Conservation (phyloP, 2,329 filamentous ascomycete species). For the Sclerotinia sclerotiorum region DNA sequence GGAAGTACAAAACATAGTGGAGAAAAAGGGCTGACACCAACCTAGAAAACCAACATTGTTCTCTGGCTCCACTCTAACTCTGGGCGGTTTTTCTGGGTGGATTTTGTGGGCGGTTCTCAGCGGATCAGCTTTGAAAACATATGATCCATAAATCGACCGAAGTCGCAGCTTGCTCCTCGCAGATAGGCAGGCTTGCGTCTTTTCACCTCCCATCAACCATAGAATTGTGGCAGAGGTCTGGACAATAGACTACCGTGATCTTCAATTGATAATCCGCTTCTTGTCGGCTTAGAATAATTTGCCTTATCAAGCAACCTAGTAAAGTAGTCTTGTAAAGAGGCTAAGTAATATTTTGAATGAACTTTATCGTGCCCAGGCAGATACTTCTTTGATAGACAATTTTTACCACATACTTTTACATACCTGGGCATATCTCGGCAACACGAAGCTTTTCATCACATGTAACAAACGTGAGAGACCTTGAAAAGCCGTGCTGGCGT, state of each 20-base stretch:
- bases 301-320: background rate
- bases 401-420: slow-evolving; percentile 11
- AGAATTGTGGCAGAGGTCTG: background rate
- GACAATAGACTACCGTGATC: background rate
- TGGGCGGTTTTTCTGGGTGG: slow-evolving; percentile 1
- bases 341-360: slow-evolving; percentile 7
- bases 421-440: background rate
- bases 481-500: background rate
- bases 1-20: slow-evolving; percentile 11
- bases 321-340: background rate
- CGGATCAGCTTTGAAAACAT: background rate
- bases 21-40: slow-evolving; percentile 14
- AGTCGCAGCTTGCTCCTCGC: background rate
- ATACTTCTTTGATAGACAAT: slow-evolving; percentile 3
- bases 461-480: background rate
- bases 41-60: slow-evolving; percentile 8
- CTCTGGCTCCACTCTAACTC: slow-evolving; percentile 10
- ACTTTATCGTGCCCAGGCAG: background rate
- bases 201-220: background rate
- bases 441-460: background rate
- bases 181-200: background rate
- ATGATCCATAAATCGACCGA: slow-evolving; percentile 2
- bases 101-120: background rate
- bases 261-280: slow-evolving; percentile 4
- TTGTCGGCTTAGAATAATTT: background rate